phyloP scores from a whole-genome alignment of 169 alveolate genomes.

The Babesia ovata region DNA sequence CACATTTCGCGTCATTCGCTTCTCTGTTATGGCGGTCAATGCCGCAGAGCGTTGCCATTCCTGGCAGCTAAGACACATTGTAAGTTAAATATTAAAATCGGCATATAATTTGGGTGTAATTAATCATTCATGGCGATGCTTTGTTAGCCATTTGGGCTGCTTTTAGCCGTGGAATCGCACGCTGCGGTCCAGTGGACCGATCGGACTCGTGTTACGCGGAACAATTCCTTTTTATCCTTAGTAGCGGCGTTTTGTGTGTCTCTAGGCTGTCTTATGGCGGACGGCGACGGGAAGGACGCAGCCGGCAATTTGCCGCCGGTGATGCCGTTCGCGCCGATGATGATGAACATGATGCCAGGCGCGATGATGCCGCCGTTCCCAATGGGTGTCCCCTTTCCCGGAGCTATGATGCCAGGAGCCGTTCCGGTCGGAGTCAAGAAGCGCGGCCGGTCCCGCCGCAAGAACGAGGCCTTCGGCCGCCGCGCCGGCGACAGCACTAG shows the following conservation, averaged over 20 bases:
- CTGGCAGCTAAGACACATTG: background rate
- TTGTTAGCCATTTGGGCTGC: background rate
- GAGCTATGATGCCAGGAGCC: conserved; percentile 7
- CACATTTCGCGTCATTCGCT: background rate
- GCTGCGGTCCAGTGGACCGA: background rate
- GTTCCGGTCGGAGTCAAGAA: background rate
- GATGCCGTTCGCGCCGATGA: conserved; percentile 24
- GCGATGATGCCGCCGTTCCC: conserved; percentile 20
- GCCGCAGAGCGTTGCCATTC: background rate
- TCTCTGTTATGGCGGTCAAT: background rate
- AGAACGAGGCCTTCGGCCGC: conserved; percentile 1
- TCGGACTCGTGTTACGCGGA: background rate
- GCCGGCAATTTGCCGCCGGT: conserved; percentile 8
- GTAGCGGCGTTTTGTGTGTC: too few species aligned
- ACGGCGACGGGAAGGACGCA: conserved; percentile 5
- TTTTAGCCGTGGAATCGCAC: background rate
- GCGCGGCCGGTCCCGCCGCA: conserved; percentile 21
- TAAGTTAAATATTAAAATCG: background rate
- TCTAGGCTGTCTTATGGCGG: background rate
- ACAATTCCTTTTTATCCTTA: too few species aligned
- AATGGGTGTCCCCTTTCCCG: conserved; percentile 18
- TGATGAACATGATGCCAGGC: conserved; percentile 45
- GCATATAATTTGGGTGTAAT: background rate
- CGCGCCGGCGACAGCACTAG: background rate
- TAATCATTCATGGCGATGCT: background rate